Percentiles rank a stretch among this genome's conserved stretches.
Evolutionary conservation across 495 filamentous ascomycete species (phyloP).

Genomic region (Penicillium ucsense): DNA sequence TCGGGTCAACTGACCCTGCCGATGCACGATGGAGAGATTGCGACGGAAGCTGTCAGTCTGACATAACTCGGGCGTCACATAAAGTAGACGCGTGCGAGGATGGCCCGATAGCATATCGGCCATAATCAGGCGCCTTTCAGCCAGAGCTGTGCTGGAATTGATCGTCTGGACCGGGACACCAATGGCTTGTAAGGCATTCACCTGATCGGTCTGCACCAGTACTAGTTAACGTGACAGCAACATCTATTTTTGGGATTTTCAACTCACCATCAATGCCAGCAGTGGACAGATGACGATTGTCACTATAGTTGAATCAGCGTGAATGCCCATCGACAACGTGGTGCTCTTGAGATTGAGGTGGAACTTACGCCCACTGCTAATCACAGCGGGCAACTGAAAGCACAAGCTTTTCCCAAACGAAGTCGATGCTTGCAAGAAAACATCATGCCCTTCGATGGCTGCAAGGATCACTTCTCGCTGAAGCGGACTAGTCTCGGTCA

Average conservation of each 20-base stretch:
- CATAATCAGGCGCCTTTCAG: conserved; percentile 58
- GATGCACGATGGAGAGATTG: conserved; percentile 60
- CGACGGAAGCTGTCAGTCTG: conserved; percentile 68
- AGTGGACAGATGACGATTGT: conserved; percentile 89
- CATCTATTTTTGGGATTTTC: background rate
- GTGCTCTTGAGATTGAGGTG: background rate
- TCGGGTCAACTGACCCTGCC: conserved; percentile 71
- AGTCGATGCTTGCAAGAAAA: conserved; percentile 93
- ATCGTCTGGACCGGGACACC: conserved; percentile 75
- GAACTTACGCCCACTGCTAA: conserved; percentile 68
- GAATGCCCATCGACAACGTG: background rate
- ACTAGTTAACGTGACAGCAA: background rate
- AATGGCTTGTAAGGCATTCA: conserved; percentile 63
- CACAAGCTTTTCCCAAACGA: conserved; percentile 93
- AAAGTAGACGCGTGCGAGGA: conserved; percentile 72
- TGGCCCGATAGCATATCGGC: conserved; percentile 80
- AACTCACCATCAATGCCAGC: conserved; percentile 74
- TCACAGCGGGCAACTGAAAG: conserved; percentile 85
- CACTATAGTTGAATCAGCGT: conserved; percentile 36
- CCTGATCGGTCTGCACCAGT: conserved; percentile 69
- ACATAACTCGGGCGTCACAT: conserved; percentile 89
- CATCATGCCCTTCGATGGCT: conserved; percentile 74
- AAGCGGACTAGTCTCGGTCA: conserved; percentile 47
- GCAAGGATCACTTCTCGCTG: conserved; percentile 82
- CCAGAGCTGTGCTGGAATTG: conserved; percentile 63